Conservation (phyloP, 176 grass and related monocot species). For the Dendrocalamus sinicus region DNA sequence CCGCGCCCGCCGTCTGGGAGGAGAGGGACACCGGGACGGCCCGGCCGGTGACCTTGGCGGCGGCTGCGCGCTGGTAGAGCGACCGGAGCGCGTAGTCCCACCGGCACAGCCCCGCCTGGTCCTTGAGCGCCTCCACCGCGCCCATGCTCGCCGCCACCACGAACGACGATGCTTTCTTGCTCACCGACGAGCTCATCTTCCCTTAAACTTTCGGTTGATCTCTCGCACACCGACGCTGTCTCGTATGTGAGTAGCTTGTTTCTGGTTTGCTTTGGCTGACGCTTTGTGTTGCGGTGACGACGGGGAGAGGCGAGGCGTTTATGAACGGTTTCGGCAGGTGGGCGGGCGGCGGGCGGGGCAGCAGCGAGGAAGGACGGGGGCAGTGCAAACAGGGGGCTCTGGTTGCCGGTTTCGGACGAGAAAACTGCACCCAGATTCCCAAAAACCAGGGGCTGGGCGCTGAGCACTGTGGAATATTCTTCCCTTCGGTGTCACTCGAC, state of each 20-base stretch:
- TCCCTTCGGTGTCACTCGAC: background rate
- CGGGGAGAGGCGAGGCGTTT: constrained; percentile 8
- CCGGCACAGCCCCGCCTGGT: constrained; percentile 69
- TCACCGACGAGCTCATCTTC: constrained; percentile 39
- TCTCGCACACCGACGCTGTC: background rate
- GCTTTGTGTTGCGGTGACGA: constrained; percentile 7
- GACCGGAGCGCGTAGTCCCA: constrained; percentile 73
- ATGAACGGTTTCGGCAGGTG: background rate
- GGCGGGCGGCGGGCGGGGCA: background rate
- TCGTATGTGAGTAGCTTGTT: background rate
- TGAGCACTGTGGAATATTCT: background rate
- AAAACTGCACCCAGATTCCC: constrained; percentile 31
- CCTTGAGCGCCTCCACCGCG: constrained; percentile 77
- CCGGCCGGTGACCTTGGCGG: constrained; percentile 34
- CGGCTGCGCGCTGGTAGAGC: constrained; percentile 40
- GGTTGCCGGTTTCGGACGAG: constrained; percentile 41
- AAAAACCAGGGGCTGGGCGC: constrained; percentile 19
- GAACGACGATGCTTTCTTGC: constrained; percentile 56
- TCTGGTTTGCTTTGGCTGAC: background rate
- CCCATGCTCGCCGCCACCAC: constrained; percentile 70
- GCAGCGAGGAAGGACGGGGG: background rate
- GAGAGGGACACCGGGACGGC: constrained; percentile 43
- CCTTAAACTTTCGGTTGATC: background rate
- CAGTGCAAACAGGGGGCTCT: constrained; percentile 35
- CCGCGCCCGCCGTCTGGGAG: background rate